Base-by-base conservation (phyloP, 768 basidiomycete species). In the Tricholoma furcatifolium region DNA sequence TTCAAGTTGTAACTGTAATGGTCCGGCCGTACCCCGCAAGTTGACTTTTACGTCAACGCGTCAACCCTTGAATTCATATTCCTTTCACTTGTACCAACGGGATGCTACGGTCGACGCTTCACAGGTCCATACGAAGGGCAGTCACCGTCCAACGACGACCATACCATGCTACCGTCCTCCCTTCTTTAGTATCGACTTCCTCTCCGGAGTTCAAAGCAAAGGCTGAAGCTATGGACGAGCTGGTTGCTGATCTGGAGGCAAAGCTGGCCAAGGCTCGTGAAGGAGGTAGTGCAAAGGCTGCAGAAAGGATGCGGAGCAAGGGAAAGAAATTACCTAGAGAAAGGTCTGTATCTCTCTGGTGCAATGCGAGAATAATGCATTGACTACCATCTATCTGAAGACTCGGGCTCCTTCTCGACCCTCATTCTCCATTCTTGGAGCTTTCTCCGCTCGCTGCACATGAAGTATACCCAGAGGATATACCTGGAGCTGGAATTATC, bases 401-500 rank as follows among this genome's bases (percentile, higher is more conserved):
- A 50, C 71, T 96, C 32, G 75, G 75, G 1, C 73, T 87, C 17
- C 72, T 98, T 12, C 70, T 98, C 21, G 94, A 98, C 66, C 87
- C 90, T 4, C 81, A 87, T 60, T 86, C 91, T 3, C 93, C 95
- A 0, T 98, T 96, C 66, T 73, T 98, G 15, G 94, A 98, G 65
- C 75, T 98, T 2, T 93, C 91, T 2, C 73, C 88, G 11, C 74
- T 95, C 2, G 94, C 94, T 12, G 94, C 88, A 15, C 84, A 95
- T 58, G 91, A 86, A 12, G 89, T 97, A 4, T 97, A 98, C 65
- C 75, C 82, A 0, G 81, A 90, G 56, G 73, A 78, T 47, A 83
- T 97, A 27, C 93, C 95, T 17, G 90, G 88, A 0, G 94, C 93
- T 1, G 95, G 93, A 3, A 81, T 98, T 39, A 89, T 98, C 55